Percentiles rank a stretch among this genome's conserved stretches.
phyloP scores from a whole-genome alignment of 192 early-diverging fungal species.

The Gaertneriomyces semiglobifer region DNA sequence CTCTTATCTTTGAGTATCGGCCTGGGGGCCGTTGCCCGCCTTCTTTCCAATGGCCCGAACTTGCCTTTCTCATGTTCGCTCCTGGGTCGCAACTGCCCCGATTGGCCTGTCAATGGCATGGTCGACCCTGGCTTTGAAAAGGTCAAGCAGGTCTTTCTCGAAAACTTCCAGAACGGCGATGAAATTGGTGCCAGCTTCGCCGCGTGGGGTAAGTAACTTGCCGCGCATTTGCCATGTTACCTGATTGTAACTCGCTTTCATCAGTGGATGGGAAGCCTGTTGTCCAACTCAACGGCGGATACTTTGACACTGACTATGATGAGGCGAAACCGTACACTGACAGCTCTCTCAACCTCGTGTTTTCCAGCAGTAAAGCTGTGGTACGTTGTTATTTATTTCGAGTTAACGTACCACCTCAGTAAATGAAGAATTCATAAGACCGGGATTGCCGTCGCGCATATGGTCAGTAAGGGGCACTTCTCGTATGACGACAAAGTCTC shows the following conservation, averaged over 20 bases:
- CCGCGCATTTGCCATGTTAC: slow-evolving; percentile 5
- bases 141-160: slow-evolving; percentile 31
- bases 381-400: slow-evolving; percentile 30
- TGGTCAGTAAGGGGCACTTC: slow-evolving; percentile 57
- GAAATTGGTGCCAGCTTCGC: slow-evolving; percentile 51
- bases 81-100: slow-evolving; percentile 19
- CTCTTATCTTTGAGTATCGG: neutral
- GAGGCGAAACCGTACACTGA: slow-evolving; percentile 43
- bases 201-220: slow-evolving; percentile 32
- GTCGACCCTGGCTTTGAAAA: slow-evolving; percentile 39
- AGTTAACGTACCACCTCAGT: neutral
- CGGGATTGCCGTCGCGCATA: slow-evolving; percentile 51
- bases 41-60: slow-evolving; percentile 11
- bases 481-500: slow-evolving; percentile 50
- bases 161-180: slow-evolving; percentile 44
- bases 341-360: slow-evolving; percentile 62
- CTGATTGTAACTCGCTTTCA: slow-evolving; percentile 8
- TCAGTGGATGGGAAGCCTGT: slow-evolving; percentile 53
- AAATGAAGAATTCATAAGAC: slow-evolving; percentile 12
- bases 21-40: neutral
- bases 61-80: slow-evolving; percentile 9
- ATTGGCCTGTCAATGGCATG: slow-evolving; percentile 29
- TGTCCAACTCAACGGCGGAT: slow-evolving; percentile 65
- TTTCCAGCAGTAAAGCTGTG: slow-evolving; percentile 61
- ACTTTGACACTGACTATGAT: slow-evolving; percentile 41